Conservation (phyloP, 345 rosid genomes). For the Ceriops zippeliana region DNA sequence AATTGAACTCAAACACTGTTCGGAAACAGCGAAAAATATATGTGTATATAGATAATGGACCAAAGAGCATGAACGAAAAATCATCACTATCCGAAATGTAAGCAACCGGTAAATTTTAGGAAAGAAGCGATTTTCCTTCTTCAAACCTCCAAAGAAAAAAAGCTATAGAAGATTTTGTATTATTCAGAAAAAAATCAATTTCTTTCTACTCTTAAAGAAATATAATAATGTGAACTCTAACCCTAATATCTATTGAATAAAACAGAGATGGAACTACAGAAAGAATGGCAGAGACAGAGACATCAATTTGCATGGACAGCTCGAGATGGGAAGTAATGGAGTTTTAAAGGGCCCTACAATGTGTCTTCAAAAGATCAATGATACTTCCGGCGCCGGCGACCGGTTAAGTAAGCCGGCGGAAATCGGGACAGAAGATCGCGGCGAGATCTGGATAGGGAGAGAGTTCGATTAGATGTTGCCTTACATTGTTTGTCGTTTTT, state of each 20-base stretch:
- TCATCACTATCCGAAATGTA: background rate
- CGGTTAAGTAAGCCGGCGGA: constrained; percentile 24
- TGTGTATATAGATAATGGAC: background rate
- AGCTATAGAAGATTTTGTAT: too few relatives aligned
- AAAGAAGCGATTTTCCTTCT: background rate
- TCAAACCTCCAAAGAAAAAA: background rate
- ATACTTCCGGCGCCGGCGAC: constrained; percentile 4
- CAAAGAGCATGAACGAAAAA: background rate
- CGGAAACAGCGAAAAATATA: background rate
- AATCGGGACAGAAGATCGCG: constrained; percentile 24
- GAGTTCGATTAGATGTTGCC: background rate
- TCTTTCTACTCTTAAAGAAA: background rate
- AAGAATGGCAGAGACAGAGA: background rate
- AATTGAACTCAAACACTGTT: background rate
- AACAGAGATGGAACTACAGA: background rate
- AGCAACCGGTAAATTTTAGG: background rate
- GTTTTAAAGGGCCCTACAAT: background rate
- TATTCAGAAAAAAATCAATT: too few relatives aligned
- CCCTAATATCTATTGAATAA: background rate
- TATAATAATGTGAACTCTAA: background rate
- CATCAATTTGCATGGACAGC: background rate
- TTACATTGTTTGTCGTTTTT: background rate
- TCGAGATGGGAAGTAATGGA: background rate
- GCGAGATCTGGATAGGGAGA: constrained; percentile 26
- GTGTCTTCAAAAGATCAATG: constrained; percentile 10